These are phyloP conservation scores for Citrus mangshanensis DNA, from an alignment of 345 rosid species.

Conservation along the genomic window DNA sequence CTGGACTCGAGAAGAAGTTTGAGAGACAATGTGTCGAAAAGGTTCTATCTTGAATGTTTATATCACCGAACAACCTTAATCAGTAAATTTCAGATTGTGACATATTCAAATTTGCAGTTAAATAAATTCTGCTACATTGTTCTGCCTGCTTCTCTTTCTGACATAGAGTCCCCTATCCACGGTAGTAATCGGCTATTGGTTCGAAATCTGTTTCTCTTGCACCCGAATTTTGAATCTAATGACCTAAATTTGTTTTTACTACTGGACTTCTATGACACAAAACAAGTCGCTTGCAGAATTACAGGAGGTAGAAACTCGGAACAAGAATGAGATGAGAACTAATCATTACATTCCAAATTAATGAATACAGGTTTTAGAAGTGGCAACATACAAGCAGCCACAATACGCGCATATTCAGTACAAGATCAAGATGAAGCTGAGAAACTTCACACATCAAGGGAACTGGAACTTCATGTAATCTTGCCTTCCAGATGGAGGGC, in stretches of 20 bases:
- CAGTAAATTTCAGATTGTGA: too few species aligned
- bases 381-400: neutral
- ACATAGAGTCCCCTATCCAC: too few species aligned
- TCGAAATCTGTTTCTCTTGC: neutral
- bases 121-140: too few species aligned
- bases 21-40: too few species aligned
- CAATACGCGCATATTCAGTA: too few species aligned
- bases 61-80: neutral
- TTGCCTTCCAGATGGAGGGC: constrained; percentile 55
- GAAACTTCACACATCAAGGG: constrained; percentile 43
- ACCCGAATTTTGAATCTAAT: neutral
- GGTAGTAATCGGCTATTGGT: neutral
- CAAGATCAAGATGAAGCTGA: constrained; percentile 27
- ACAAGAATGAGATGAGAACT: neutral
- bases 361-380: neutral
- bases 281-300: too few species aligned
- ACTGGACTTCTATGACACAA: neutral
- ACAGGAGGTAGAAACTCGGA: neutral
- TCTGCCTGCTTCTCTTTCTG: neutral
- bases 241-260: neutral
- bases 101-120: too few species aligned
- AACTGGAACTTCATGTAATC: constrained; percentile 46
- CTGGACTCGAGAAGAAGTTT: neutral
- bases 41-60: neutral
- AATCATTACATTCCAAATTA: neutral